These are phyloP conservation scores for Bombardia bombarda DNA, from an alignment of 495 filamentous ascomycete species.

Conservation along the genomic window DNA sequence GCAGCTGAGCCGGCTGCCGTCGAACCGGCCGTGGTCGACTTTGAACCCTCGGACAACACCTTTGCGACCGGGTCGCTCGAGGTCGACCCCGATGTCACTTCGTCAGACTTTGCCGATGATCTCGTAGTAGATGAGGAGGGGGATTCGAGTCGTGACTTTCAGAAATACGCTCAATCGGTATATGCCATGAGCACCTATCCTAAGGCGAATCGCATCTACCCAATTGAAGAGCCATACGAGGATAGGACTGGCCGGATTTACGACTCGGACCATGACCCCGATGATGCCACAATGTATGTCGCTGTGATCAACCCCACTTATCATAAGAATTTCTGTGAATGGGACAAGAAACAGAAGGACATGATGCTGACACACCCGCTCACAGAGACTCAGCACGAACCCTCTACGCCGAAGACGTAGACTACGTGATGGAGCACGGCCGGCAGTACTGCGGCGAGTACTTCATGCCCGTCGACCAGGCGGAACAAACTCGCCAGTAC, in stretches of 20 bases:
- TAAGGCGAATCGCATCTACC: conserved; percentile 15
- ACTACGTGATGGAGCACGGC: conserved; percentile 53
- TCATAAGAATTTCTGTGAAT: too few species aligned
- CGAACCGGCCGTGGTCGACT: neutral
- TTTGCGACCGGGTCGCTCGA: neutral
- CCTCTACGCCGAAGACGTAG: conserved; percentile 46
- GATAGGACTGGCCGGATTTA: conserved; percentile 17
- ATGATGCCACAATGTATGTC: conserved; percentile 38
- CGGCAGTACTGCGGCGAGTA: conserved; percentile 63
- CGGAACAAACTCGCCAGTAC: conserved; percentile 63
- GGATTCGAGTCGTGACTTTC: too few species aligned
- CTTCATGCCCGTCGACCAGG: conserved; percentile 69
- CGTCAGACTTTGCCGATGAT: neutral
- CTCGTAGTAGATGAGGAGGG: conserved; percentile 3
- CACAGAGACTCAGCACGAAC: conserved; percentile 49
- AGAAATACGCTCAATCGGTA: conserved; percentile 10
- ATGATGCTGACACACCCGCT: neutral
- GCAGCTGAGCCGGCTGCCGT: too few species aligned
- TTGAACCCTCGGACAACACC: too few species aligned
- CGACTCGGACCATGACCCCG: neutral
- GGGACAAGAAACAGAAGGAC: too few species aligned
- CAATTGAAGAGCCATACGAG: conserved; percentile 18
- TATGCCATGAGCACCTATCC: conserved; percentile 29
- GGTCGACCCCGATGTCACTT: too few species aligned
- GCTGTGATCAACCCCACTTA: too few species aligned